Conservation (phyloP, 2,329 filamentous ascomycete species). For the Colletotrichum truncatum region DNA sequence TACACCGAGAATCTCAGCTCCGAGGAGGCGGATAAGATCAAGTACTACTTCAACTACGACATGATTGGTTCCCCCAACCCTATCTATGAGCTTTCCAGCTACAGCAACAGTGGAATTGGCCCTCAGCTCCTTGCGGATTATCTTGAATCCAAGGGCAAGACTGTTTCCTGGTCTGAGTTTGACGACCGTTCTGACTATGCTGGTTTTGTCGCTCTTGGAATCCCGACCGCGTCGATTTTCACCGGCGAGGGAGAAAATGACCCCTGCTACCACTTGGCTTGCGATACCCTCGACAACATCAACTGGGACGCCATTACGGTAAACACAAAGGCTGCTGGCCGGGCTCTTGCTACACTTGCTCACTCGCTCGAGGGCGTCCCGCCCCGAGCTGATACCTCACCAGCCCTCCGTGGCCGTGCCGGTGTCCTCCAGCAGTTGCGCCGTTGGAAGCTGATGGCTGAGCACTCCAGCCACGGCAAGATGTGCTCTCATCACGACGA, state of each 20-base stretch:
- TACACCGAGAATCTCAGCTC: conserved; percentile 47
- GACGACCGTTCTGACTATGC: conserved; percentile 49
- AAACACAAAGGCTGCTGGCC: conserved; percentile 57
- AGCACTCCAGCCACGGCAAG: conserved; percentile 25
- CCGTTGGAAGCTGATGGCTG: conserved; percentile 16
- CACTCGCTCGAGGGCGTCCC: conserved; percentile 47
- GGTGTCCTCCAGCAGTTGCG: conserved; percentile 21
- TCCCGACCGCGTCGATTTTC: conserved; percentile 50
- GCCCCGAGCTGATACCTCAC: conserved; percentile 36
- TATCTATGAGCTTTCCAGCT: conserved; percentile 43
- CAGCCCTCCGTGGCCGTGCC: conserved; percentile 34
- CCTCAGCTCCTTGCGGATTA: conserved; percentile 45
- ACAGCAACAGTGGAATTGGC: conserved; percentile 47
- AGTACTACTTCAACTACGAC: conserved; percentile 76
- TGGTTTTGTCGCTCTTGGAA: conserved; percentile 48
- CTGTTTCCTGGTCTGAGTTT: conserved; percentile 43
- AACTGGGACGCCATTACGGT: conserved; percentile 47
- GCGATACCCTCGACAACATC: conserved; percentile 51
- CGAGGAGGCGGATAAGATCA: conserved; percentile 61
- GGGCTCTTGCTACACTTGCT: conserved; percentile 54
- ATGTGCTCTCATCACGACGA: conserved; percentile 27
- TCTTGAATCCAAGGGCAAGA: conserved; percentile 43
- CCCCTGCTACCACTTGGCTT: conserved; percentile 48
- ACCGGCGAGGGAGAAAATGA: conserved; percentile 48
- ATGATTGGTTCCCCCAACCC: conserved; percentile 65